Evolutionary conservation across 805 yeast species (phyloP).

Genomic region (Kockiozyma suomiensis): DNA sequence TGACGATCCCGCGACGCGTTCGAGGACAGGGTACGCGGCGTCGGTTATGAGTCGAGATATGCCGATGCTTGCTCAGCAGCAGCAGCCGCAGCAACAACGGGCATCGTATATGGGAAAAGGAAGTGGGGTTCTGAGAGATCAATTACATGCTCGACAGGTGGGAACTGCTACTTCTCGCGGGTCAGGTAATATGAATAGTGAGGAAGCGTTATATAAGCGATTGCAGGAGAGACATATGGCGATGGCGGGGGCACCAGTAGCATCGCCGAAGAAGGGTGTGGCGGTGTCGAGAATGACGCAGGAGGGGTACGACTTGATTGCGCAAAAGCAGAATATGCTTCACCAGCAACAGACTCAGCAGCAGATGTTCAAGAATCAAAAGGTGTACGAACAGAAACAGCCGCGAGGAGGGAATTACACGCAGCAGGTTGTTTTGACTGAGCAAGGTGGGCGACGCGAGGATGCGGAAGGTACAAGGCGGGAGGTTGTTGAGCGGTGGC

Average conservation of each 20-base stretch:
- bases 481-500: slow-evolving; percentile 26
- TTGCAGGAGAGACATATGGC: slow-evolving; percentile 11
- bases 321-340: slow-evolving; percentile 7
- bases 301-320: slow-evolving; percentile 13
- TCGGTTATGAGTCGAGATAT: neutral
- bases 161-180: neutral
- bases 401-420: neutral
- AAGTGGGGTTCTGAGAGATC: slow-evolving; percentile 17
- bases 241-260: neutral
- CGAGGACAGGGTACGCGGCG: neutral
- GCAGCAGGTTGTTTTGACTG: too few species aligned
- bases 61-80: slow-evolving; percentile 5
- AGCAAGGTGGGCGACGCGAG: neutral
- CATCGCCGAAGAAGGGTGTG: neutral
- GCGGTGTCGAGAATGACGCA: slow-evolving; percentile 17
- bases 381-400: neutral
- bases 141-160: neutral
- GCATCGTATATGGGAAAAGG: neutral
- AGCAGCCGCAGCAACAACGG: neutral
- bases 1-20: neutral
- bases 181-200: slow-evolving; percentile 15
- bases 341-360: slow-evolving; percentile 7
- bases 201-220: slow-evolving; percentile 19
- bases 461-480: slow-evolving; percentile 1
- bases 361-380: neutral